Evolutionary conservation across 2,329 filamentous ascomycete genomes (phyloP), one percentile per base, ranked within the genome.

Genomic region (Didymella pomorum): DNA sequence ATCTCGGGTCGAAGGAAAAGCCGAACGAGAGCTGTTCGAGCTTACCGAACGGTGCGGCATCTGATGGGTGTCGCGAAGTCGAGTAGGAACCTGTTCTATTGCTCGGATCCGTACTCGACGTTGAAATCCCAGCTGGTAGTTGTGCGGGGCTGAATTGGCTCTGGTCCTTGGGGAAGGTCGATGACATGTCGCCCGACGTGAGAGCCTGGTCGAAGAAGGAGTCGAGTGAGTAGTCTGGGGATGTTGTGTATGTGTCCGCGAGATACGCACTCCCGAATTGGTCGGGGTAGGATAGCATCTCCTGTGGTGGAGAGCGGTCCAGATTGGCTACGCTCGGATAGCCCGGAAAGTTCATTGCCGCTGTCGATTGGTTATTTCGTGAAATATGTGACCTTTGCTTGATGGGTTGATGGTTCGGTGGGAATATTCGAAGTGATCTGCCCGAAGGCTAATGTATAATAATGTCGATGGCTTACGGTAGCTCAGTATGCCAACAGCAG

Each of bases 121-220:
- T 20, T 35, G 65, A 42, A 16, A 67, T 47, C 29, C 60, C 60
- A n/a, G 64, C 60, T 29, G 55, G 51, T 28, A 63, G 63, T 35
- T 63, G 43, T n/a, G 64, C 62, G 12, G 62, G 47, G 41, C 69
- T 64, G 50, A 64, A 64, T 10, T 49, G 37, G 25, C 52, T 44
- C 28, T 61, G 60, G 18, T 59, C 54, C 54, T 71, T 69, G 3
- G 66, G 43, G 33, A 66, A 69, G 26, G 45, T 37, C 2, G 64
- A 51, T 4, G 65, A 50, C 55, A 62, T 56, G 37, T 74, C 71
- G 28, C 64, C 57, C 16, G 69, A 65, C 49, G 59, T 67, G 48
- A 70, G 57, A n/a, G 67, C 66, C 51, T 64, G 68, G 58, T 74
- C 67, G 58, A 76, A 66, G 56, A 71, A 73, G 28, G 65, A 57